A percentile compares a stretch with the other conserved stretches of the same genome.
phyloP scores from a whole-genome alignment of 108 stramenopile species.

The Chaetoceros muelleri region DNA sequence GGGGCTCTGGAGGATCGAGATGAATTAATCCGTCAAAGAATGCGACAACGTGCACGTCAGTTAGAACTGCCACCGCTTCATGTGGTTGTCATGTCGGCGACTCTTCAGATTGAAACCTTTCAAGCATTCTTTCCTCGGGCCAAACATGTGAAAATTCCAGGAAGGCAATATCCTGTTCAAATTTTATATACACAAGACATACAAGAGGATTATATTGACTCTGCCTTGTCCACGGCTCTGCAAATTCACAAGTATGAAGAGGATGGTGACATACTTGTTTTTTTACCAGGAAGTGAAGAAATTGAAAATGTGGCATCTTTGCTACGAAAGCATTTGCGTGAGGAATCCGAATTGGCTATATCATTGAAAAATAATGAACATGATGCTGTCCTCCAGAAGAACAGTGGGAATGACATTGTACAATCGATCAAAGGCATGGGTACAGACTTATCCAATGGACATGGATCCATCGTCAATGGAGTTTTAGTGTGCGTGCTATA shows the following conservation, averaged over 20 bases:
- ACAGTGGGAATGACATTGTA: slow-evolving; percentile 26
- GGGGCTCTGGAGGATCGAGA: too few species aligned
- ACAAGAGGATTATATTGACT: slow-evolving; percentile 78
- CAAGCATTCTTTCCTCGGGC: slow-evolving; percentile 59
- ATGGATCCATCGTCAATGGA: slow-evolving; percentile 39
- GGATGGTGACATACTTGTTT: slow-evolving; percentile 82
- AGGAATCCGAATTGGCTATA: slow-evolving; percentile 12
- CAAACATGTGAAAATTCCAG: slow-evolving; percentile 70
- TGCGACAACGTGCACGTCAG: slow-evolving; percentile 27
- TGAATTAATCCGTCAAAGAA: slow-evolving; percentile 23
- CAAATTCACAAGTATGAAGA: slow-evolving; percentile 76
- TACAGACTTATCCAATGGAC: slow-evolving; percentile 39
- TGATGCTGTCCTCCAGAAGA: too few species aligned
- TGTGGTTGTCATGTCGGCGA: slow-evolving; percentile 96
- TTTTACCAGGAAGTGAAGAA: slow-evolving; percentile 97
- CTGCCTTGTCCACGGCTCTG: slow-evolving; percentile 67
- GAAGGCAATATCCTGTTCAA: slow-evolving; percentile 79
- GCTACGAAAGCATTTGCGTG: slow-evolving; percentile 58
- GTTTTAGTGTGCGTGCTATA: slow-evolving; percentile 72
- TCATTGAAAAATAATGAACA: neutral
- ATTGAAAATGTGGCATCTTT: slow-evolving; percentile 67
- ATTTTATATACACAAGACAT: slow-evolving; percentile 55
- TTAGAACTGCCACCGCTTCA: slow-evolving; percentile 57
- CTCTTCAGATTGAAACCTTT: slow-evolving; percentile 83
- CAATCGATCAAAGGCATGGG: slow-evolving; percentile 51